Percentiles rank a stretch among this genome's conserved stretches.
These are phyloP conservation scores for Mycena metata DNA, from an alignment of 768 basidiomycete species.

Conservation along the genomic window DNA sequence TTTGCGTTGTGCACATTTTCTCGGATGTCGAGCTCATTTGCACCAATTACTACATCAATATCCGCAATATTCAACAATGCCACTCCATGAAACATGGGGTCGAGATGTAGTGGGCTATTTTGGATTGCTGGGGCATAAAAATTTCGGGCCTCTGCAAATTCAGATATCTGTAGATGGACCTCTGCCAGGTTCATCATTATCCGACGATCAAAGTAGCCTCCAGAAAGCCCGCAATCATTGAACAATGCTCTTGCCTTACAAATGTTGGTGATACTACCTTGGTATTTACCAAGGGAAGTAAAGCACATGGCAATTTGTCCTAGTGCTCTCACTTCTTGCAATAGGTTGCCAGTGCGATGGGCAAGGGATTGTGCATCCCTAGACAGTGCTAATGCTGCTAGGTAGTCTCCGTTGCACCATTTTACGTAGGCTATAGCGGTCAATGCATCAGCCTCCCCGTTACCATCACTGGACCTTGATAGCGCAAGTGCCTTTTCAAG, in stretches of 20 bases:
- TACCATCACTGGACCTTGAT: not conserved
- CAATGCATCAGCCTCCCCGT: too few species aligned
- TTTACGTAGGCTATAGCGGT: not conserved
- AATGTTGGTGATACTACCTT: not conserved
- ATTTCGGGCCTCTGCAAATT: slow-evolving; percentile 3
- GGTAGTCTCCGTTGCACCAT: not conserved
- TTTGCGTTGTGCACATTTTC: too few species aligned
- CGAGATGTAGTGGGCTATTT: too few species aligned
- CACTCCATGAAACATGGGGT: too few species aligned
- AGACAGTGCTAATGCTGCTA: too few species aligned
- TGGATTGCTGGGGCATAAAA: not conserved
- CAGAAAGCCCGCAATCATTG: not conserved
- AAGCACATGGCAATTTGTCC: not conserved
- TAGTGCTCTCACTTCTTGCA: not conserved
- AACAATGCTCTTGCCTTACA: not conserved
- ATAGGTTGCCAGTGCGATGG: not conserved
- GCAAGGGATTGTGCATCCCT: not conserved
- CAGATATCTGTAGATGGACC: not conserved
- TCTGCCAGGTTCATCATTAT: not conserved
- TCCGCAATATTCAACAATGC: not conserved
- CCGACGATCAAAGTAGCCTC: not conserved
- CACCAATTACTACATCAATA: slow-evolving; percentile 5
- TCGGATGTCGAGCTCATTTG: too few species aligned
- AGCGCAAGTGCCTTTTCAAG: not conserved
- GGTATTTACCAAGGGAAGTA: not conserved